Percentiles rank a stretch among this genome's conserved stretches.
phyloP scores from a whole-genome alignment of 148 eudicot genomes.

The Persicaria tinctoria region DNA sequence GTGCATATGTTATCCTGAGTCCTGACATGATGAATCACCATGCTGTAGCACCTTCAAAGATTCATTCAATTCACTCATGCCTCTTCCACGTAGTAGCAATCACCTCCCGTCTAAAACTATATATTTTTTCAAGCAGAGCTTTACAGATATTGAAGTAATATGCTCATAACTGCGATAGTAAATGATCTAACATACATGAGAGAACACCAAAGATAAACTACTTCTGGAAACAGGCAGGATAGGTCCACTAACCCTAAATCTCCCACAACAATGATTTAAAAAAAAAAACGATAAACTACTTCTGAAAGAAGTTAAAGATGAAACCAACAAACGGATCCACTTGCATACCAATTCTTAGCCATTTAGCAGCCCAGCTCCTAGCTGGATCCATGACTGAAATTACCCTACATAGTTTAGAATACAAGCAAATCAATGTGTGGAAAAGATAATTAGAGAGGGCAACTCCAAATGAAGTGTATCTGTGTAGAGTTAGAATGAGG shows the following conservation, averaged over 20 bases:
- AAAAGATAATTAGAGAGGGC: background rate
- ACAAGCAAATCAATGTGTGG: background rate
- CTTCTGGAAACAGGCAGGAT: background rate
- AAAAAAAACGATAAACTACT: background rate
- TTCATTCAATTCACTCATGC: too few species aligned
- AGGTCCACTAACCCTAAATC: background rate
- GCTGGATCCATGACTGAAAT: slow-evolving; percentile 92
- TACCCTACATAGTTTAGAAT: slow-evolving; percentile 29
- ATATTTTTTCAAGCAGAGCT: too few species aligned
- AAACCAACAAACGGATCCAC: background rate
- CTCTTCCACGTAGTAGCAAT: too few species aligned
- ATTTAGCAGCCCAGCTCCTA: slow-evolving; percentile 94
- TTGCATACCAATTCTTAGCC: slow-evolving; percentile 79
- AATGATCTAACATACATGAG: background rate
- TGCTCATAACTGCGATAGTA: too few species aligned
- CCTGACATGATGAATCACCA: too few species aligned
- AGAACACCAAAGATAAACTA: background rate
- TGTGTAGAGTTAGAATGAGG: background rate
- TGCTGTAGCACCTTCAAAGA: too few species aligned
- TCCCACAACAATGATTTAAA: background rate
- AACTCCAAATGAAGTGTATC: background rate
- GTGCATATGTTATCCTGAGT: too few species aligned
- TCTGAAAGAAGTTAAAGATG: background rate
- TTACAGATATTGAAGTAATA: too few species aligned
- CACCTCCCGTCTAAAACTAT: too few species aligned